Evolutionary conservation across 257 asterid species (phyloP), one percentile per base, ranked within the genome.

Genomic region (Rhazya stricta): DNA sequence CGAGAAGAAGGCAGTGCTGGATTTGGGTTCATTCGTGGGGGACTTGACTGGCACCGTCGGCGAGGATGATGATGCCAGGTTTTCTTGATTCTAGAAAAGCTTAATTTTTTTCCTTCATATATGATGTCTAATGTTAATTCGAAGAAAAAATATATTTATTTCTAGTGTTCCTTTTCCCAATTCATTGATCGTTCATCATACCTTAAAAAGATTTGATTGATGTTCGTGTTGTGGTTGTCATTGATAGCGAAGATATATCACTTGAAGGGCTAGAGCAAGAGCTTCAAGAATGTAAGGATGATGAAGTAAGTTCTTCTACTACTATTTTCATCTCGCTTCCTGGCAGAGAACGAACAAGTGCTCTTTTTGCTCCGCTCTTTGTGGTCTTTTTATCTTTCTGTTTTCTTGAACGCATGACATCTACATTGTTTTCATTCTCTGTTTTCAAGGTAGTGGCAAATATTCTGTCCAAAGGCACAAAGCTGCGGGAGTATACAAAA

Each of bases 181-280:
- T 25, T 46, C 12, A 34, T 48, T 69, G 58, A 69, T 15, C n/a
- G n/a, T n/a, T n/a, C 53, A 66, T 36, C 72, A 23, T 63, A n/a
- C 36, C 9, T 62, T 16, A 18, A 32, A 19, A 13, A 30, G 39
- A 69, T 69, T 48, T 63, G 75, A 30, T 19, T 50, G 43, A 51
- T 50, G 5, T 48, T 63, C 1, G 67, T 60, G 45, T 63, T 63
- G n/a, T 30, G 6, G 51, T 68, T 18, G 36, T 48, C 63, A 80
- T 60, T 78, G 66, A 56, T 74, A 95, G 98, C 74, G 97, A 89
- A 80, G 99, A 89, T 84, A 81, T 91, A 75, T 91, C 99, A 41
- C 88, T 95, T 71, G 94, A 95, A 76, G 98, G 98, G 77, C 87
- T 95, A 18, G 97, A 91, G 82, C 90, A 92, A 79, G 98, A 92